Evolutionary conservation across 2,329 filamentous ascomycete species (phyloP).

Genomic region (Pleurostoma richardsiae): DNA sequence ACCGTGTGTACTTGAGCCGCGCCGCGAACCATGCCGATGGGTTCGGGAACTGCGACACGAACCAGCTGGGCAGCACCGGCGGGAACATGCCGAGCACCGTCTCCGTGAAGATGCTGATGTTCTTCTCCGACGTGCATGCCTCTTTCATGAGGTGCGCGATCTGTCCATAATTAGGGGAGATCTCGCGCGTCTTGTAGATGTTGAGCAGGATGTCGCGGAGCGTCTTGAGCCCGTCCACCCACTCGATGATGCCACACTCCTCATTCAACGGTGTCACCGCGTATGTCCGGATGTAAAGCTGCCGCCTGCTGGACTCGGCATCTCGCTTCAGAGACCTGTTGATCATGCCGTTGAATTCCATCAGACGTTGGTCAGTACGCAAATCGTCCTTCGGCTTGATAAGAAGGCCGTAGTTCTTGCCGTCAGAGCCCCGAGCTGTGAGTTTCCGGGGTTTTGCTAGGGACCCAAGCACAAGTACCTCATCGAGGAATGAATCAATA

Average conservation of each 20-base stretch:
- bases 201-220: conserved; percentile 84
- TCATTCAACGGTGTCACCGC: conserved; percentile 95
- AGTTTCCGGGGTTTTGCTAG: conserved; percentile 89
- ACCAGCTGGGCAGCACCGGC: conserved; percentile 87
- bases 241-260: conserved; percentile 96
- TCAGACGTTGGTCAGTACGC: conserved; percentile 92
- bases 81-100: conserved; percentile 64
- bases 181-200: conserved; percentile 70
- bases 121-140: conserved; percentile 50
- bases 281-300: conserved; percentile 95
- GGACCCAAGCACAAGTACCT: conserved; percentile 85
- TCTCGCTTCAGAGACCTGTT: conserved; percentile 91
- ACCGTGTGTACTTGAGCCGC: conserved; percentile 82
- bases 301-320: conserved; percentile 81
- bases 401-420: conserved; percentile 79
- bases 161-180: conserved; percentile 63
- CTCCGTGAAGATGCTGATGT: conserved; percentile 68
- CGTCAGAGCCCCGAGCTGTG: conserved; percentile 83
- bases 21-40: conserved; percentile 90
- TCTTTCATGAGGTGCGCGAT: conserved; percentile 62
- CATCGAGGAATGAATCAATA: conserved; percentile 75
- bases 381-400: conserved; percentile 99
- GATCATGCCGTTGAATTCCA: conserved; percentile 99
- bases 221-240: conserved; percentile 94
- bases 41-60: conserved; percentile 89